phyloP scores from a whole-genome alignment of 2,329 filamentous ascomycete species.

The Colletotrichum scovillei region DNA sequence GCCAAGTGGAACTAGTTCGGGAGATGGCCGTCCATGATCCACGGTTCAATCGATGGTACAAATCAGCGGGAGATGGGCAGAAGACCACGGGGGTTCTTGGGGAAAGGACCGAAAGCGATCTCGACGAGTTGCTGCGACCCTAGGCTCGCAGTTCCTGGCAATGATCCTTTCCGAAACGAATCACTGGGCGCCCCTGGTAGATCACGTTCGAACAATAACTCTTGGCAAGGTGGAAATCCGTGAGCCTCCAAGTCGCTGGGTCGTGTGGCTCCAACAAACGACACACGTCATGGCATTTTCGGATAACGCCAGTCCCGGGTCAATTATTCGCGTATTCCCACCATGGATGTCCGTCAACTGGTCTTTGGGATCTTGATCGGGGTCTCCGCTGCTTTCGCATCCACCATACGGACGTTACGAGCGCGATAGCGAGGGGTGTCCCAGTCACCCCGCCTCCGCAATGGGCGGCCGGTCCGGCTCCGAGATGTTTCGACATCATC shows the following conservation, averaged over 20 bases:
- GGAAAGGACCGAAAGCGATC: neutral
- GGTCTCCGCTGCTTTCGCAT: neutral
- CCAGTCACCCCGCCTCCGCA: neutral
- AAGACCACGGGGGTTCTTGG: neutral
- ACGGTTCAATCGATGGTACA: neutral
- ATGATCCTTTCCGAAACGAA: neutral
- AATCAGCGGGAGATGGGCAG: conserved; percentile 8
- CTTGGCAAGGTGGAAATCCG: conserved; percentile 12
- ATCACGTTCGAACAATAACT: conserved; percentile 10
- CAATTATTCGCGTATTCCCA: neutral
- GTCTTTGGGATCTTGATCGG: neutral
- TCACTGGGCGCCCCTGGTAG: conserved; percentile 6
- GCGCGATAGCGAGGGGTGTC: conserved; percentile 2
- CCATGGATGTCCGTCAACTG: neutral
- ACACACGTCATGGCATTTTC: conserved; percentile 10
- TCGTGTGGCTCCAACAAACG: conserved; percentile 1
- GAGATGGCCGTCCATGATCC: neutral
- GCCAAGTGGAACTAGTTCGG: neutral
- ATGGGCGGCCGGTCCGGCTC: neutral
- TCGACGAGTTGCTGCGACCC: neutral
- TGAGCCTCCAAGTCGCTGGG: neutral
- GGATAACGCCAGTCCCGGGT: conserved; percentile 2
- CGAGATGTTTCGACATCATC: conserved; percentile 10
- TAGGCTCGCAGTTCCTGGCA: neutral
- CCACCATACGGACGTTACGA: neutral